Evolutionary conservation across 2,329 filamentous ascomycete genomes (phyloP).

Genomic region (Fusarium xylarioides): DNA sequence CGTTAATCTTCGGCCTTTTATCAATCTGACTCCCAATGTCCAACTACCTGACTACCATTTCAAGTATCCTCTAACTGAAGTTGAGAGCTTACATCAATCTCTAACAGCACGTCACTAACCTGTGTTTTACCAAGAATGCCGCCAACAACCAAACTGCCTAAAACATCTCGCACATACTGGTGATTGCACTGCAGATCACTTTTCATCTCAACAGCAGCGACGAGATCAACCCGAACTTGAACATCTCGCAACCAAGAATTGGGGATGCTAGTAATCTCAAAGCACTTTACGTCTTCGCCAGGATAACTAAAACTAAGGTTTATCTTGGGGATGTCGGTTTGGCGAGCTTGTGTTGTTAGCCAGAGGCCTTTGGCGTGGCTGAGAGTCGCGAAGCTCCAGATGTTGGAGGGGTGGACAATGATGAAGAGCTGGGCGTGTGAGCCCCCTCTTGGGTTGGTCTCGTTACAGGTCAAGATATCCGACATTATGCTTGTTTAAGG

Average conservation of each 20-base stretch:
- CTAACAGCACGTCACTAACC: neutral
- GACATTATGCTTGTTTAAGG: neutral
- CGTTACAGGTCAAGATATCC: rapidly evolving
- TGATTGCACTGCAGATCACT: neutral
- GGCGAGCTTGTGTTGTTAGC: neutral
- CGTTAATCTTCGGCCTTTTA: neutral
- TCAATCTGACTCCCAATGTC: neutral
- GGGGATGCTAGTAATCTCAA: neutral
- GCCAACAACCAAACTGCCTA: neutral
- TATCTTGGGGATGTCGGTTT: neutral
- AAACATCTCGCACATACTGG: neutral
- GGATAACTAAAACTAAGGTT: neutral
- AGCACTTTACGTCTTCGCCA: no score
- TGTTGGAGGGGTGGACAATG: neutral
- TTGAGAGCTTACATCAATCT: neutral
- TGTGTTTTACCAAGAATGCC: neutral
- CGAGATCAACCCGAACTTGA: neutral
- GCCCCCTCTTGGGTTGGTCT: no score
- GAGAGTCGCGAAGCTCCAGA: neutral
- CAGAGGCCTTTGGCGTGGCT: neutral
- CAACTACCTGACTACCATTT: neutral
- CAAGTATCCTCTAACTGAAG: neutral
- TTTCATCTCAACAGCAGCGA: neutral
- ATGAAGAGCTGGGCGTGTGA: neutral
- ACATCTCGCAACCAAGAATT: neutral